Evolutionary conservation across 805 yeast genomes (phyloP).

Genomic region (Brettanomyces nanus): DNA sequence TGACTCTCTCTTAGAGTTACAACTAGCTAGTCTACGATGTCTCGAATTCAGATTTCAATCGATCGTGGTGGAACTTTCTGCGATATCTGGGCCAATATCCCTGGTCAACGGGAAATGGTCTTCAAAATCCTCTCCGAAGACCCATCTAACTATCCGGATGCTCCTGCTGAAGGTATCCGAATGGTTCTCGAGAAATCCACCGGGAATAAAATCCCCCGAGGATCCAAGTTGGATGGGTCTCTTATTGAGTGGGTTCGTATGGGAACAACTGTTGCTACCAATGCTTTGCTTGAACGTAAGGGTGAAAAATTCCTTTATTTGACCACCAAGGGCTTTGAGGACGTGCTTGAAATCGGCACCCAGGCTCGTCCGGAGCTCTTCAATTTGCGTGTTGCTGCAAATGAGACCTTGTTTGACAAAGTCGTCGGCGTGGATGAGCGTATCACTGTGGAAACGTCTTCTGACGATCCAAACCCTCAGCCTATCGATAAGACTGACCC

Average conservation of each 20-base stretch:
- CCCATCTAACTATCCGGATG: conserved; percentile 73
- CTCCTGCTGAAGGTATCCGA: conserved; percentile 82
- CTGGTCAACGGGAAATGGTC: conserved; percentile 35
- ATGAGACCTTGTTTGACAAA: conserved; percentile 55
- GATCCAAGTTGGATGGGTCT: conserved; percentile 45
- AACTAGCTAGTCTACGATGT: too few relatives aligned
- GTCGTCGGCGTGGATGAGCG: conserved; percentile 81
- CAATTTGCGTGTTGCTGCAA: conserved; percentile 60
- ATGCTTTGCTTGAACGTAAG: conserved; percentile 79
- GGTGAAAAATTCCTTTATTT: conserved; percentile 76
- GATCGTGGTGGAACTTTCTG: conserved; percentile 80
- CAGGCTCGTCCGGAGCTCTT: conserved; percentile 83
- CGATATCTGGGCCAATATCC: conserved; percentile 29
- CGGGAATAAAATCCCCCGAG: conserved; percentile 42
- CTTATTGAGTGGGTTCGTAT: conserved; percentile 58
- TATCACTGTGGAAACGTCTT: conserved; percentile 64
- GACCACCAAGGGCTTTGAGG: conserved; percentile 78
- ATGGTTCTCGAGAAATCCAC: conserved; percentile 54
- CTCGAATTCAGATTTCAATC: conserved; percentile 35
- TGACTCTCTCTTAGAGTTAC: too few relatives aligned
- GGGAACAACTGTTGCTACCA: conserved; percentile 91
- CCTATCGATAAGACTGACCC: conserved; percentile 24
- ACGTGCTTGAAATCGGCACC: conserved; percentile 70
- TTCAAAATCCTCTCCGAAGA: conserved; percentile 79
- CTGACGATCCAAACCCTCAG: conserved; percentile 54